Conservation (phyloP, 2,329 filamentous ascomycete genomes). For the Ceratocystis destructans region DNA sequence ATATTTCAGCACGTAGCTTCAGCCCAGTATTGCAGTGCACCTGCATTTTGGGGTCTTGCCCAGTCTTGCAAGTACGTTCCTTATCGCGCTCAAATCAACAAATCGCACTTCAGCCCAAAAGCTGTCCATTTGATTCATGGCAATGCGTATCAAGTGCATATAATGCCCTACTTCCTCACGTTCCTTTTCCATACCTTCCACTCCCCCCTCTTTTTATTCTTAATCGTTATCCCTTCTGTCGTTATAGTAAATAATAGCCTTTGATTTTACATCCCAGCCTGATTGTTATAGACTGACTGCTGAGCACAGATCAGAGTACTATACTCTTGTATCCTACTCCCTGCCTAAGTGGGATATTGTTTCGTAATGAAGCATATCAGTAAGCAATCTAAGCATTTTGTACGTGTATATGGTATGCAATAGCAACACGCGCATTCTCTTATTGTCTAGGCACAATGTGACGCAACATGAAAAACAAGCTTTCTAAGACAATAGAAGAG, state of each 20-base stretch:
- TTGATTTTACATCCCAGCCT: background rate
- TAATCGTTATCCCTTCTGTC: no score
- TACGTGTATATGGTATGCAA: no score
- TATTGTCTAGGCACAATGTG: background rate
- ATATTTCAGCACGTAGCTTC: background rate
- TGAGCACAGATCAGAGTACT: background rate
- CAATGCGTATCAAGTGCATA: no score
- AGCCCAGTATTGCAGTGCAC: background rate
- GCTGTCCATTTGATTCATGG: no score
- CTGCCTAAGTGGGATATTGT: background rate
- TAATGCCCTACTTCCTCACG: background rate
- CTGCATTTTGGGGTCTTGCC: slow-evolving; percentile 1
- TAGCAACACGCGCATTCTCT: no score
- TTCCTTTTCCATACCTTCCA: background rate
- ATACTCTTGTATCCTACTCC: background rate
- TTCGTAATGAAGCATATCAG: no score
- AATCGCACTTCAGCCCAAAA: no score
- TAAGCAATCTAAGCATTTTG: no score
- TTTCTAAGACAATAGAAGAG: background rate
- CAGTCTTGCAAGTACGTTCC: background rate
- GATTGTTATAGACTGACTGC: background rate
- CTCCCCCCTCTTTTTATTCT: background rate
- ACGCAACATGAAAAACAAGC: background rate
- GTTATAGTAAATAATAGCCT: no score
- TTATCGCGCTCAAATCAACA: background rate